Percentiles rank a stretch among this genome's conserved stretches.
phyloP scores from a whole-genome alignment of 2,329 filamentous ascomycete genomes.

The Penicillium sp. region DNA sequence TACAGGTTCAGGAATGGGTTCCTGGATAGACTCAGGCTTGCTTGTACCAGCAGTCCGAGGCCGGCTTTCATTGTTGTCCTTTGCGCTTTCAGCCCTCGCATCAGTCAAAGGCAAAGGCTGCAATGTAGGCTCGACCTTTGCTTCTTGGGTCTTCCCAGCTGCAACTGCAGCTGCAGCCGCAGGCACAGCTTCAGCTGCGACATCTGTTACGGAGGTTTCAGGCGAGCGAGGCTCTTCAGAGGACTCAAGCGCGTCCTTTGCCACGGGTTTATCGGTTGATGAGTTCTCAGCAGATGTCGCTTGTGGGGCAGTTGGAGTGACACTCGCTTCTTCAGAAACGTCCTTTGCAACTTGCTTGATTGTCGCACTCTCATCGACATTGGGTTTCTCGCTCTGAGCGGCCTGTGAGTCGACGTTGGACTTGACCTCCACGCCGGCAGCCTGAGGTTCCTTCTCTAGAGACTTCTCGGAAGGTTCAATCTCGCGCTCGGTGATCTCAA shows the following conservation, averaged over 20 bases:
- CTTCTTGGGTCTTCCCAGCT: background rate
- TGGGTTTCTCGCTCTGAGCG: background rate
- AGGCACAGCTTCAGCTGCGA: background rate
- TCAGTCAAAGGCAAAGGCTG: background rate
- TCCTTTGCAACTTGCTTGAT: background rate
- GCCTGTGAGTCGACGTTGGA: background rate
- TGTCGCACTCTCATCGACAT: background rate
- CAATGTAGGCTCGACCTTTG: background rate
- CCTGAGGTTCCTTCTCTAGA: background rate
- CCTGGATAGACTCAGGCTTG: background rate
- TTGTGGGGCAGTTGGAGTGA: background rate
- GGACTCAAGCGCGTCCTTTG: background rate
- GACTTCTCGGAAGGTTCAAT: background rate
- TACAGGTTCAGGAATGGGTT: background rate
- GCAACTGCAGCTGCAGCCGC: background rate
- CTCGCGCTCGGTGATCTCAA: background rate
- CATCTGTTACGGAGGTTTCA: background rate
- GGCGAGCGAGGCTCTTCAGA: background rate
- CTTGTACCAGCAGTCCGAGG: background rate
- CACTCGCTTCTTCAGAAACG: background rate
- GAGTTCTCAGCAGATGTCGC: background rate
- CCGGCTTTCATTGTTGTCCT: background rate
- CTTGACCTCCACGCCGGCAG: background rate
- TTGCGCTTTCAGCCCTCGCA: background rate
- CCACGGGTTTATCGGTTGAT: background rate